phyloP scores from a whole-genome alignment of 2,329 filamentous ascomycete species.

The Colletotrichum karsti region DNA sequence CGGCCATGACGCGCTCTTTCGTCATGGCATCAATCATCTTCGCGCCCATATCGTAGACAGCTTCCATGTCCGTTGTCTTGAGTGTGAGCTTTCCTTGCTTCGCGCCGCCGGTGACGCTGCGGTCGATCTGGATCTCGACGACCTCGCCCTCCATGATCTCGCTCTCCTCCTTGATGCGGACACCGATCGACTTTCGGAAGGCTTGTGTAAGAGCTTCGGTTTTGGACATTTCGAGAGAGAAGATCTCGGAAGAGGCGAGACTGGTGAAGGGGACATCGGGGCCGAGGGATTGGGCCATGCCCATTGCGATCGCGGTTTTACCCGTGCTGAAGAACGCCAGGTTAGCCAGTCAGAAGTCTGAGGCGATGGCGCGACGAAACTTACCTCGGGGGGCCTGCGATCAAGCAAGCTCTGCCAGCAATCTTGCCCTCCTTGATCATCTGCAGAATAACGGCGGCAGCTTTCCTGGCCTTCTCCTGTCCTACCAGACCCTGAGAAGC shows the following conservation, averaged over 20 bases:
- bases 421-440: slow-evolving; percentile 99
- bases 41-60: slow-evolving; percentile 98
- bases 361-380: neutral
- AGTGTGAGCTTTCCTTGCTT: slow-evolving; percentile 99
- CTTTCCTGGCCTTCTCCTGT: slow-evolving; percentile 95
- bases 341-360: slow-evolving; percentile 26
- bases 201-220: slow-evolving; percentile 97
- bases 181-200: slow-evolving; percentile 98
- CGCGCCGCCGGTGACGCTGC: slow-evolving; percentile 93
- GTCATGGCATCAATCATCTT: slow-evolving; percentile 99
- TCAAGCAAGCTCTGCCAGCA: slow-evolving; percentile 91
- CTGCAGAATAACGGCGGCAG: slow-evolving; percentile 93
- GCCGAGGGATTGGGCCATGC: slow-evolving; percentile 95
- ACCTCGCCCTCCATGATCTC: slow-evolving; percentile 99
- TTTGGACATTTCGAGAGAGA: slow-evolving; percentile 99
- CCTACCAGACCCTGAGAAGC: slow-evolving; percentile 94
- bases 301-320: slow-evolving; percentile 98
- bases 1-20: slow-evolving; percentile 98
- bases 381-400: slow-evolving; percentile 89
- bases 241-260: slow-evolving; percentile 95
- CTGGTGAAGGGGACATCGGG: slow-evolving; percentile 96
- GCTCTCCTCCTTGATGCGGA: slow-evolving; percentile 98
- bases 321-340: slow-evolving; percentile 73
- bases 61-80: slow-evolving; percentile 99
- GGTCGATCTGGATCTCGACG: slow-evolving; percentile 97